A percentile compares a stretch with the other conserved stretches of the same genome.
phyloP scores from a whole-genome alignment of 768 basidiomycete species.

The Scleroderma bovista region DNA sequence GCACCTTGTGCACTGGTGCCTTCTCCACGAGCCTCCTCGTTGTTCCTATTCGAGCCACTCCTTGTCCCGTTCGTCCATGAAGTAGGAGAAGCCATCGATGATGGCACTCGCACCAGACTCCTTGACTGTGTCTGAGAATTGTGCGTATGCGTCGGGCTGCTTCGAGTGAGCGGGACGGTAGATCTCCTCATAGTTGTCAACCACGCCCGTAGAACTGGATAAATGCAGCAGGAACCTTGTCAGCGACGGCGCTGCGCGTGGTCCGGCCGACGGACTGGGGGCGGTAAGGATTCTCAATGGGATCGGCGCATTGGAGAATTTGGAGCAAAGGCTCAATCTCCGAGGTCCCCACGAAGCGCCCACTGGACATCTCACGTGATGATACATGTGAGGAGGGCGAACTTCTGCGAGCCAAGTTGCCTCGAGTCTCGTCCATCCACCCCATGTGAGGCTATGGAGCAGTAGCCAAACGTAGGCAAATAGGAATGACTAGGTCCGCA shows the following conservation, averaged over 20 bases:
- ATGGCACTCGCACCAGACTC: slow-evolving; percentile 59
- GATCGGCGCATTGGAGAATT: too few relatives aligned
- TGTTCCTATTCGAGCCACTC: slow-evolving; percentile 93
- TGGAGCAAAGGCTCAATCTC: too few relatives aligned
- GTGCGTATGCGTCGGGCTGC: slow-evolving; percentile 73
- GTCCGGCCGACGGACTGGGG: slow-evolving; percentile 34
- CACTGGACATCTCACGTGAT: too few relatives aligned
- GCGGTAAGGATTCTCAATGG: too few relatives aligned
- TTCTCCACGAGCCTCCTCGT: slow-evolving; percentile 79
- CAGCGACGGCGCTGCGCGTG: slow-evolving; percentile 28
- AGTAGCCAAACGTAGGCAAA: too few relatives aligned
- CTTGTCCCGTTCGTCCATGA: slow-evolving; percentile 93
- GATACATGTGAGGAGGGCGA: too few relatives aligned
- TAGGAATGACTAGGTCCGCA: too few relatives aligned
- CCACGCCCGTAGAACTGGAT: slow-evolving; percentile 84
- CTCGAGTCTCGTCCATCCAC: too few relatives aligned
- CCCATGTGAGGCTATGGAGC: too few relatives aligned
- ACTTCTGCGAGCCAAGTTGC: too few relatives aligned
- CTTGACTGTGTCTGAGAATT: slow-evolving; percentile 83
- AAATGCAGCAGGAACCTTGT: slow-evolving; percentile 49
- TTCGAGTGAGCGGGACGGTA: slow-evolving; percentile 68
- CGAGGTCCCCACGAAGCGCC: too few relatives aligned
- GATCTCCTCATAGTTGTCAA: slow-evolving; percentile 70
- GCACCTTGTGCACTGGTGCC: slow-evolving; percentile 78
- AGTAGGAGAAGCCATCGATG: slow-evolving; percentile 76